A percentile compares a stretch with the other conserved stretches of the same genome.
Evolutionary conservation across 345 rosid species (phyloP).

Genomic region (Atalantia buxifolia): DNA sequence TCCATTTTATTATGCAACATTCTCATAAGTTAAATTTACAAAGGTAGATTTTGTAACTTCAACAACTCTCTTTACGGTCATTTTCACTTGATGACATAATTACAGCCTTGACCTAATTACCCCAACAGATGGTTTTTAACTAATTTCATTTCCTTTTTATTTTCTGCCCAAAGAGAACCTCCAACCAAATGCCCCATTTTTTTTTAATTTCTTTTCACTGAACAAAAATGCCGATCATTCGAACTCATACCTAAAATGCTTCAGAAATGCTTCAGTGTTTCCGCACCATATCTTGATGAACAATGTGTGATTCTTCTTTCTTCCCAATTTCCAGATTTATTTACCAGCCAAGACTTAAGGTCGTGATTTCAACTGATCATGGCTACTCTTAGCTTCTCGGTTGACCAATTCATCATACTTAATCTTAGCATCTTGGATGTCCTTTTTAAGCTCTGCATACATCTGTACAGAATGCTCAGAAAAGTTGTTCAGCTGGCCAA

Average conservation of each 20-base stretch:
- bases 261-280: not conserved
- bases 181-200: slow-evolving; percentile 5
- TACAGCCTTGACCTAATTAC: not conserved
- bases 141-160: not conserved
- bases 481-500: slow-evolving; percentile 49
- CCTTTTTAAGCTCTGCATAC: slow-evolving; percentile 46
- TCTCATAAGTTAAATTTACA: not conserved
- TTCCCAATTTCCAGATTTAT: not conserved
- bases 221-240: slow-evolving; percentile 25
- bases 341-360: not conserved
- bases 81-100: not conserved
- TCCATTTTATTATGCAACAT: not conserved
- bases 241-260: not conserved
- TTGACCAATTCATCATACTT: slow-evolving; percentile 37
- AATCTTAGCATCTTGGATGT: slow-evolving; percentile 46
- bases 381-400: slow-evolving; percentile 36
- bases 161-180: not conserved
- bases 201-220: slow-evolving; percentile 6
- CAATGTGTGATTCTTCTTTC: not conserved
- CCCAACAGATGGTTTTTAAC: not conserved
- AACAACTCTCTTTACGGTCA: not conserved
- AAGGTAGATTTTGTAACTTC: not conserved
- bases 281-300: not conserved
- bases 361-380: slow-evolving; percentile 33
- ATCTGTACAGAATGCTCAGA: slow-evolving; percentile 49